phyloP scores from a whole-genome alignment of 2,329 filamentous ascomycete species.

The Annulohypoxylon truncatum region DNA sequence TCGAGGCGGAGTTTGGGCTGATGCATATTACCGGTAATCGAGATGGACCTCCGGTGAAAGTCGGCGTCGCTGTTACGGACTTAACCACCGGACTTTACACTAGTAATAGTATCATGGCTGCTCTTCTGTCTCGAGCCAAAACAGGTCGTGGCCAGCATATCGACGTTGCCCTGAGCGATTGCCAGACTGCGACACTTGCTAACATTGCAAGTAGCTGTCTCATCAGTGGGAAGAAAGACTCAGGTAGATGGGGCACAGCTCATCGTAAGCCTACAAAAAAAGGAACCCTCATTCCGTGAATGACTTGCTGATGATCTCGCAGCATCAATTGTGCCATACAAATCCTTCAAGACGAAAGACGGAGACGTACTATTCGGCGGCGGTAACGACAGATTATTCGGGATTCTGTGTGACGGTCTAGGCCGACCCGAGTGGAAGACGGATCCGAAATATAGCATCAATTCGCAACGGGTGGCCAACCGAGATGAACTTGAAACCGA shows the following conservation, averaged over 20 bases:
- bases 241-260: conserved; percentile 93
- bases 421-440: conserved; percentile 69
- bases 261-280: conserved; percentile 73
- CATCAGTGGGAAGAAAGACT: conserved; percentile 87
- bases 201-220: conserved; percentile 95
- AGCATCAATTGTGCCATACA: conserved; percentile 98
- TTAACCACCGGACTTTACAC: conserved; percentile 95
- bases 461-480: conserved; percentile 73
- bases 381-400: conserved; percentile 78
- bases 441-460: conserved; percentile 69
- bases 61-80: conserved; percentile 96
- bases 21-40: conserved; percentile 97
- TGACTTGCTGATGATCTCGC: conserved; percentile 24
- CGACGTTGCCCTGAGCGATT: conserved; percentile 91
- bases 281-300: background rate
- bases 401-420: conserved; percentile 70
- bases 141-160: conserved; percentile 91
- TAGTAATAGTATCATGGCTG: conserved; percentile 94
- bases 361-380: conserved; percentile 78
- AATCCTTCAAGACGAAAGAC: conserved; percentile 80
- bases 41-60: conserved; percentile 93
- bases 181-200: conserved; percentile 92
- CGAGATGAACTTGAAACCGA: conserved; percentile 79
- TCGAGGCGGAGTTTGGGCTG: conserved; percentile 95
- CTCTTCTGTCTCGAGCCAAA: conserved; percentile 78